Base-by-base conservation (phyloP, 176 grass and related monocot genomes). In the Ensete ventricosum region DNA sequence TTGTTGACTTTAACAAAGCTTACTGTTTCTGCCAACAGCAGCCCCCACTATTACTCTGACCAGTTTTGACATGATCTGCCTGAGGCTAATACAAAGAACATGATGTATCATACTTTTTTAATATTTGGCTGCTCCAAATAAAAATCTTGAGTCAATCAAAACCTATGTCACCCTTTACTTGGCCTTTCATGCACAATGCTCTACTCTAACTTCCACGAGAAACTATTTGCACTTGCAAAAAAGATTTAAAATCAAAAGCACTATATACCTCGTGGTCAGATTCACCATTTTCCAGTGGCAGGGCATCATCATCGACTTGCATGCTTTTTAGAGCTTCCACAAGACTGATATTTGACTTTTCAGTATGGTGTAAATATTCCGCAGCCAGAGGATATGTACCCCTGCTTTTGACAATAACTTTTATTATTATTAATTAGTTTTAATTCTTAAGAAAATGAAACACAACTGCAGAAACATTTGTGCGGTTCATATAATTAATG, bases 271-370 rank as follows among this genome's bases (percentile, higher is more conserved):
- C 86, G 67, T 85, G 75, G 74, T 76, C 84, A 78, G 64, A 79
- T 16, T 89, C 88, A 64, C 84, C 84, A 81, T 87, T 89, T 87
- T 94, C 90, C 76, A 77, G 68, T 62, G 81, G 78, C 57, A 78
- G 69, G 62, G 85, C 90, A 14, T 99, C 86, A 82, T 94, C 84
- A 85, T 43, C 70, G 26, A 98, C 78, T 76, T 87, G 95, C 88
- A 99, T 91, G 21, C 54, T 79, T 86, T 94, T 99, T 76, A 94
- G 94, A 84, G 82, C 88, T 87, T 99, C 95, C 24, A 94, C 95
- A 59, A 94, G 88, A 83, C 86, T 90, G 63, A 57, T 50, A 50
- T 79, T 80, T 50, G 88, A 85, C 81, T 87, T 94, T 67, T 87
- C 88, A 29, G 82, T 67, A 82, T 84, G 76, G 52, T 76, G 94